Base-by-base conservation (phyloP, 495 filamentous ascomycete species). In the Viridothelium virens region DNA sequence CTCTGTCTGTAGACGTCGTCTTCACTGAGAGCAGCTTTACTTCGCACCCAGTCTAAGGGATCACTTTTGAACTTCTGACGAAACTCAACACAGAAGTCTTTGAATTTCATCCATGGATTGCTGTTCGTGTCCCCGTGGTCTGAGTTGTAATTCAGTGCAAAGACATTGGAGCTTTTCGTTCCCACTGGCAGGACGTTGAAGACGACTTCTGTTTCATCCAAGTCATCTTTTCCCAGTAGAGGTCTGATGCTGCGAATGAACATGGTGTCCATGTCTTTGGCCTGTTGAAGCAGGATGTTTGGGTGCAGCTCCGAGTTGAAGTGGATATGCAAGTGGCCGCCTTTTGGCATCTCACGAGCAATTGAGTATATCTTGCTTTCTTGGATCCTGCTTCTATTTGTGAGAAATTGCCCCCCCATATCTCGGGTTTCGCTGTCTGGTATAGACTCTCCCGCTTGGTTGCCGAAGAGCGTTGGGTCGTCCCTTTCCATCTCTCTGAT, bases 381-480 rank as follows among this genome's bases (percentile, higher is more conserved):
- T 47, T 76, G 71, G 11, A 78, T 77, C 7, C 73, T 67, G 2
- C 67, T 38, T 59, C 69, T 71, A 63, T 78, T 78, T 18, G 70
- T 73, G 11, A 78, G 68, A 56, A 78, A 78, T 37, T 74, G 74
- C 6, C 76, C 76, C 33, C 76, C 76, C 76, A 78, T 76, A 56
- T 78, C 76, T 14, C 66, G 65, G 1, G 74, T 76, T 16, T 69
- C 33, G 0, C 65, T 62, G 0, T 64, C 70, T 18, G 76, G 76
- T 31, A 78, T 61, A 1, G 69, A 67, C 67, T 78, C 76, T 10
- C 70, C 66, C 2, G 76, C 67, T 31, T 67, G 37, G 53, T 77
- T 77, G n/a, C 76, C 76, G 50, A 74, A 78, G 9, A 72, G 59
- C 2, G 61, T 50, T 25, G 67, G 62, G 41, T 71, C 68, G 4